Percentiles rank a stretch among this genome's conserved stretches.
Evolutionary conservation across 2,329 filamentous ascomycete species (phyloP).

Genomic region (Penicillium sumatraense): DNA sequence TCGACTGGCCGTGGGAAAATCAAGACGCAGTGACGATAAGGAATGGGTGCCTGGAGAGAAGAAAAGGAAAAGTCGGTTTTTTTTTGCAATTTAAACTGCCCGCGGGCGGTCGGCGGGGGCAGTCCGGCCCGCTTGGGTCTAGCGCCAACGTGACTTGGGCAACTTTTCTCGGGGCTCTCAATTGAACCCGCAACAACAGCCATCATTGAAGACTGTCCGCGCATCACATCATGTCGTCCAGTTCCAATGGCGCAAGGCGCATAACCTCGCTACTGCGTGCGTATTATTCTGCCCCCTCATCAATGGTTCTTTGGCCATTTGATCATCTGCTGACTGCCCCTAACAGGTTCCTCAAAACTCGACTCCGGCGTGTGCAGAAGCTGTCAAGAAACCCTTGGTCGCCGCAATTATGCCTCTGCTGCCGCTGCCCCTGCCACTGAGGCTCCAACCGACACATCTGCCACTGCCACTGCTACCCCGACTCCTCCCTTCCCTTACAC

Average conservation of each 20-base stretch:
- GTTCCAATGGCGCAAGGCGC: constrained; percentile 47
- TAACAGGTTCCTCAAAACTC: constrained; percentile 40
- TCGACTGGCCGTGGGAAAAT: constrained; percentile 75
- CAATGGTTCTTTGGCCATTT: constrained; percentile 3
- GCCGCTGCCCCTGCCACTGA: constrained; percentile 36
- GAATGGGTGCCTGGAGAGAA: constrained; percentile 71
- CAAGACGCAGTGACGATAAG: constrained; percentile 91
- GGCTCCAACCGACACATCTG: constrained; percentile 38
- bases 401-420: constrained; percentile 47
- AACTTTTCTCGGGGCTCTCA: constrained; percentile 42
- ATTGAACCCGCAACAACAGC: constrained; percentile 1
- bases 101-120: constrained; percentile 20
- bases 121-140: constrained; percentile 22
- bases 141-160: constrained; percentile 39
- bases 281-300: constrained; percentile 24
- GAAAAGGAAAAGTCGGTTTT: constrained; percentile 37
- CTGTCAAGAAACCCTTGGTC: constrained; percentile 47
- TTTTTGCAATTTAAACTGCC: constrained; percentile 30
- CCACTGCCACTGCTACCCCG: constrained; percentile 12
- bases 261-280: constrained; percentile 45
- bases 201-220: constrained; percentile 8
- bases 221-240: constrained; percentile 42
- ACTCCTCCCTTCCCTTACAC: constrained; percentile 43
- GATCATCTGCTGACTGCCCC: constrained; percentile 17
- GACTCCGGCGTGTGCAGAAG: constrained; percentile 49